phyloP scores from a whole-genome alignment of 192 early-diverging fungal species.

The Mortierella claussenii region DNA sequence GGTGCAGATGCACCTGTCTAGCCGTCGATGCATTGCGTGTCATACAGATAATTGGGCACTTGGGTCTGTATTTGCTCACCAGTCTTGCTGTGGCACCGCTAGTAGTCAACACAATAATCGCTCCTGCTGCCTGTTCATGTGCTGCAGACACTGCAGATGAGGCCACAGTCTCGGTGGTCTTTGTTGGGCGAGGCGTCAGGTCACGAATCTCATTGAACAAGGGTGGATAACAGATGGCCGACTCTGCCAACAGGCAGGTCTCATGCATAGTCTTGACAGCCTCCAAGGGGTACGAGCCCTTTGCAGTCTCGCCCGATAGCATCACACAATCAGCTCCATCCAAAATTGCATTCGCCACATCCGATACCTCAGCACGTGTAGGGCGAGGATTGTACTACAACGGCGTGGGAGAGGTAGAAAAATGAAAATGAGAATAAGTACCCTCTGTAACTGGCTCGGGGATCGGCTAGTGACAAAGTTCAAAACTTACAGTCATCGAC shows the following conservation, averaged over 20 bases:
- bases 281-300: conserved; percentile 85
- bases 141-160: conserved; percentile 85
- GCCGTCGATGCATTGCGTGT: conserved; percentile 75
- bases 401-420: not conserved
- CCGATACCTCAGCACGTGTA: conserved; percentile 94
- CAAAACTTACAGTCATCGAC: conserved; percentile 76
- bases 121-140: conserved; percentile 79
- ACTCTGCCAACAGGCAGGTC: conserved; percentile 84
- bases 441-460: too few species aligned
- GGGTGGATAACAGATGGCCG: conserved; percentile 89
- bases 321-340: conserved; percentile 97
- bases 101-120: conserved; percentile 88
- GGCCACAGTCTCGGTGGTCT: conserved; percentile 88
- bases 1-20: conserved; percentile 76
- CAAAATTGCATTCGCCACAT: conserved; percentile 95
- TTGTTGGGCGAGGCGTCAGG: conserved; percentile 77
- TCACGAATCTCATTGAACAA: conserved; percentile 87
- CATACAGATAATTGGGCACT: conserved; percentile 87
- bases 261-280: conserved; percentile 81
- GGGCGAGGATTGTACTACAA: conserved; percentile 87
- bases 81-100: conserved; percentile 85
- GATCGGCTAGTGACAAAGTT: too few species aligned
- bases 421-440: not conserved
- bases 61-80: conserved; percentile 91
- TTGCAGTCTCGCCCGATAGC: conserved; percentile 96